Percentiles rank a stretch among this genome's conserved stretches.
Conservation (phyloP, 805 yeast genomes). For the Kazachstania bromeliacearum region DNA sequence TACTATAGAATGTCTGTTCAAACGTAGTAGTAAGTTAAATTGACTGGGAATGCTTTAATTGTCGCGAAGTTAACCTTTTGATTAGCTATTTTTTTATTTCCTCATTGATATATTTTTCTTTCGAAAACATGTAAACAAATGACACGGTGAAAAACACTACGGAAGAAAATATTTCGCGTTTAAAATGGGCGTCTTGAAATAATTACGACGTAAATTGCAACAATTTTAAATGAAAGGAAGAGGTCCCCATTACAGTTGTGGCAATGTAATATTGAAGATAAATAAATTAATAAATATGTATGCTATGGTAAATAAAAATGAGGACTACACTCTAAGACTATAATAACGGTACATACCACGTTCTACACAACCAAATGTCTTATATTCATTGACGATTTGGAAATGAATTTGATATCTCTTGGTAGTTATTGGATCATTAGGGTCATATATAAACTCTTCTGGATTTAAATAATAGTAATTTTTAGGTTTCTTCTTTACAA, state of each 20-base stretch:
- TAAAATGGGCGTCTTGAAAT: too few species aligned
- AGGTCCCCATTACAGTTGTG: too few species aligned
- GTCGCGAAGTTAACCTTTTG: too few species aligned
- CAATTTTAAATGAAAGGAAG: neutral
- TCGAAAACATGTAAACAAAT: too few species aligned
- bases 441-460: slow-evolving; percentile 21
- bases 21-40: too few species aligned
- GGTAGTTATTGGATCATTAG: slow-evolving; percentile 19
- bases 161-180: too few species aligned
- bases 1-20: too few species aligned
- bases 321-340: slow-evolving; percentile 30
- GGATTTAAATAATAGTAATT: slow-evolving; percentile 17
- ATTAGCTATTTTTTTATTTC: too few species aligned
- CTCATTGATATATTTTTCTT: too few species aligned
- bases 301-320: neutral
- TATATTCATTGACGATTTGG: slow-evolving; percentile 29
- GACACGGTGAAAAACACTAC: too few species aligned
- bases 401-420: slow-evolving; percentile 22
- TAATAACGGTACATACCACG: slow-evolving; percentile 38
- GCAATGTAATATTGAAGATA: too few species aligned
- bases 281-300: neutral
- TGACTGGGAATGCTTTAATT: too few species aligned
- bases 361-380: slow-evolving; percentile 35
- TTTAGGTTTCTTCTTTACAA: slow-evolving; percentile 2
- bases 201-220: neutral